Base-by-base conservation (phyloP, 2,329 filamentous ascomycete species). In the Scedosporium boydii region DNA sequence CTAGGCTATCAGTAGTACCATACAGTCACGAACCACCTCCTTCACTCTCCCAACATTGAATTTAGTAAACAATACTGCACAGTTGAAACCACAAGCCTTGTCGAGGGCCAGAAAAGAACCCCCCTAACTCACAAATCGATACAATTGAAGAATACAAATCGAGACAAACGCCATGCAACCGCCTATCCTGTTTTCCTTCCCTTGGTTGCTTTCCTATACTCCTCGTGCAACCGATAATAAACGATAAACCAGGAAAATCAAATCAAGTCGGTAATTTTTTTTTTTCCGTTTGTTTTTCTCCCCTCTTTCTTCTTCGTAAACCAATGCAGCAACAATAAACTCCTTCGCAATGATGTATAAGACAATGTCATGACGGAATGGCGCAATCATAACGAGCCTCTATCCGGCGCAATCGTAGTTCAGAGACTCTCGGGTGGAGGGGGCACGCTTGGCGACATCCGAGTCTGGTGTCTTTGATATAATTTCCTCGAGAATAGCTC, bases 271-370 rank as follows among this genome's bases (percentile, higher is more conserved):
- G 44, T 10, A 48, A 7, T 21, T 21, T 21, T 46, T 46, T 16
- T 21, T 16, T 7, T 18, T 48, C 16, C 7, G 21, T 21, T 48
- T 21, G 4, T 48, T 18, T n/a, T 55, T 23, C 55, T 58, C 34
- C 27, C 34, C 16, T 23, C 55, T 34, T 23, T 27, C n/a, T 10
- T 23, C 21, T 29, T 4, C 12, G 23, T 10, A 55, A 58, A 58
- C 27, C 26, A 58, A 58, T 58, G 55, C 26, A 58, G n/a, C 26
- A 58, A 41, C n/a, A 18, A 58, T n/a, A 58, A 38, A 58, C 55
- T 58, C 55, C 55, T 58, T 58, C 55, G 27, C 29, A 61, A 61
- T 60, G 42, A 48, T 27, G 27, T 44, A n/a, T 41, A 41, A 23
- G 29, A n/a, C 29, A 27, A 38, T 58, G 27, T n/a, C 10, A 6